Evolutionary conservation across 306 rosid genomes (phyloP), one percentile per base, ranked within the genome.

Genomic region (Castanea mollissima): DNA sequence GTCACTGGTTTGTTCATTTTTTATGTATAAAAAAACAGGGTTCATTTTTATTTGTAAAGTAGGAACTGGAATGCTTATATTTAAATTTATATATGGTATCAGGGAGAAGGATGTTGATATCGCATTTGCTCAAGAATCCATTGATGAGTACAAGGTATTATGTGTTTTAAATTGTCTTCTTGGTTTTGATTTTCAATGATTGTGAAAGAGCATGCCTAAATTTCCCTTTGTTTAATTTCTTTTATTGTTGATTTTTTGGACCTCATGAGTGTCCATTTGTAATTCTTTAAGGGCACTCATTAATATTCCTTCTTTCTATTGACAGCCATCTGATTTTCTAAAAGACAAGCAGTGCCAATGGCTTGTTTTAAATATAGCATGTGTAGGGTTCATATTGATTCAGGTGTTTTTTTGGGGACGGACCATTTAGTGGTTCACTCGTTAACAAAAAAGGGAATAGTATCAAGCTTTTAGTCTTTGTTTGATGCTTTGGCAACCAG

Each of bases 101-200:
- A 96, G 99, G 99, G 99, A 96, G 88, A 96, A 96, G 91, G 99
- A 96, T 80, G 85, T 84, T 23, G 98, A 91, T 84, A 93, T 96
- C 65, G 76, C 98, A 73, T 93, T 96, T 88, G 98, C 98, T 69
- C 99, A 93, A 83, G 94, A 91, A 86, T 87, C 93, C 76, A 96
- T 96, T 55, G 99, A 96, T 62, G 99, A 96, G 76, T 89, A 89
- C 83, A 93, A 93, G 99, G 99, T 96, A 87, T n/a, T 44, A 27
- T 32, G 49, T 51, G 32, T 21, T 64, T 79, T 76, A 55, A 32
- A 49, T 78, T 71, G 60, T 41, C 32, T 58, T 58, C 52, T 29
- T 60, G 38, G 58, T 73, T 70, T 55, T 23, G 4, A 68, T 51
- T 76, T 34, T 49, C 67, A 46, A 35, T 18, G 72, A 68, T 19